Conservation (phyloP, 371 early-diverging fungal species). For the Modicella reniformis region DNA sequence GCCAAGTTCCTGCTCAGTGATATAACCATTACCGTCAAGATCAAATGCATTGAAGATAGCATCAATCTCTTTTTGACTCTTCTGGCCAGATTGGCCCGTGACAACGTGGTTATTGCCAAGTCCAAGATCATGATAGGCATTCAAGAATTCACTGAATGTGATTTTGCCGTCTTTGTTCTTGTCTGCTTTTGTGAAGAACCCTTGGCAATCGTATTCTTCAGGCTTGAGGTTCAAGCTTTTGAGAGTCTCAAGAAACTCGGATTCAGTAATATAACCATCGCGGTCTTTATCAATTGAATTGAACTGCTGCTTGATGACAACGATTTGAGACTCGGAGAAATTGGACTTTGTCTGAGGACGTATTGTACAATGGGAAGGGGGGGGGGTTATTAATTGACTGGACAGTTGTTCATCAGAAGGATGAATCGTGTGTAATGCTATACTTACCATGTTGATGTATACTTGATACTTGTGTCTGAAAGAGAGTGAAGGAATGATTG, state of each 20-base stretch:
- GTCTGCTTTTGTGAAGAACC: slow-evolving; percentile 30
- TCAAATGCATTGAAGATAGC: slow-evolving; percentile 62
- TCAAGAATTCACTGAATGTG: slow-evolving; percentile 26
- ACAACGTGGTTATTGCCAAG: not conserved
- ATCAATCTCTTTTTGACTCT: slow-evolving; percentile 22
- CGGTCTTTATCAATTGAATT: slow-evolving; percentile 21
- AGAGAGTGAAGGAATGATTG: no score
- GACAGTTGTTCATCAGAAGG: no score
- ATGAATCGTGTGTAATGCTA: no score
- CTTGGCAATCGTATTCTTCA: slow-evolving; percentile 22
- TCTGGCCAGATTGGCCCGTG: slow-evolving; percentile 13
- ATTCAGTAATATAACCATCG: slow-evolving; percentile 33
- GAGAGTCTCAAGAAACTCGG: slow-evolving; percentile 21
- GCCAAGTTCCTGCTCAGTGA: slow-evolving; percentile 73
- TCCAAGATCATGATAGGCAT: slow-evolving; percentile 22
- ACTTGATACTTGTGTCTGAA: no score
- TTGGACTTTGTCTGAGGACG: slow-evolving; percentile 11
- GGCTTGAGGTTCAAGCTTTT: slow-evolving; percentile 27
- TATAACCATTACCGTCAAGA: slow-evolving; percentile 78
- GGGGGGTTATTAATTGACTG: no score
- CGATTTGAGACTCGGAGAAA: slow-evolving; percentile 31
- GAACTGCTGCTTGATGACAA: slow-evolving; percentile 36
- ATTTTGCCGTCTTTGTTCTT: slow-evolving; percentile 38
- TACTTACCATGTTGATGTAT: no score
- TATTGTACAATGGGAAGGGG: no score